Percentiles rank a stretch among this genome's conserved stretches.
phyloP scores from a whole-genome alignment of 371 early-diverging fungal genomes.

The Mortierella sp. region DNA sequence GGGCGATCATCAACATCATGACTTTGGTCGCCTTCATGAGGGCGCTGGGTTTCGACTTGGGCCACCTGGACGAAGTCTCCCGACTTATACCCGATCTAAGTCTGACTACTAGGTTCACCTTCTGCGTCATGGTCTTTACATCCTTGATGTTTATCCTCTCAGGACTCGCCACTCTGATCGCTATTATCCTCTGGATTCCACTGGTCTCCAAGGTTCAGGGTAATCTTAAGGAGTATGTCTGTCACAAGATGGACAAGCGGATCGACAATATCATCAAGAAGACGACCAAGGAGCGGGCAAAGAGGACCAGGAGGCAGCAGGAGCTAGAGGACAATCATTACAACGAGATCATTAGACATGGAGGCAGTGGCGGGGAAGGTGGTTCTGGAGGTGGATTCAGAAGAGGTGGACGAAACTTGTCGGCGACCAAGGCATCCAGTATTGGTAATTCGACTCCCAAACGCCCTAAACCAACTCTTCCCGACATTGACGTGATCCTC shows the following conservation, averaged over 20 bases:
- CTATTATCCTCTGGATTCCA: constrained; percentile 70
- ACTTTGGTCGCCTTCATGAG: constrained; percentile 47
- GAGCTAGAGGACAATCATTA: constrained; percentile 9
- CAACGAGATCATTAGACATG: background rate
- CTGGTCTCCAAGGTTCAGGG: constrained; percentile 66
- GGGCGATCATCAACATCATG: constrained; percentile 64
- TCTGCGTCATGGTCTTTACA: constrained; percentile 61
- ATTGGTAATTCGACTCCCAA: background rate
- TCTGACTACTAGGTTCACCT: constrained; percentile 18
- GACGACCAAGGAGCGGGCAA: constrained; percentile 20
- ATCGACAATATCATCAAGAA: constrained; percentile 37
- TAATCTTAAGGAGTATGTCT: constrained; percentile 75
- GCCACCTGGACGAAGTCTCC: constrained; percentile 15
- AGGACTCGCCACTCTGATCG: constrained; percentile 59
- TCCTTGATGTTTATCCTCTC: constrained; percentile 63
- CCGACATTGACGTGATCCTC: constrained; percentile 31
- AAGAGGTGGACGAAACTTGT: background rate
- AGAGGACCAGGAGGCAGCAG: constrained; percentile 5
- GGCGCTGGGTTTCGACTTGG: constrained; percentile 19
- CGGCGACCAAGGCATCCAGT: background rate
- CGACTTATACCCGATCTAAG: constrained; percentile 20
- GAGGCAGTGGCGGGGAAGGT: background rate
- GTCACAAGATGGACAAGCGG: constrained; percentile 74
- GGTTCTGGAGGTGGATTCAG: background rate
- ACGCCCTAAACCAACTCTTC: constrained; percentile 31